phyloP scores from a whole-genome alignment of 768 basidiomycete genomes.

The Leucocoprinus leucothites region DNA sequence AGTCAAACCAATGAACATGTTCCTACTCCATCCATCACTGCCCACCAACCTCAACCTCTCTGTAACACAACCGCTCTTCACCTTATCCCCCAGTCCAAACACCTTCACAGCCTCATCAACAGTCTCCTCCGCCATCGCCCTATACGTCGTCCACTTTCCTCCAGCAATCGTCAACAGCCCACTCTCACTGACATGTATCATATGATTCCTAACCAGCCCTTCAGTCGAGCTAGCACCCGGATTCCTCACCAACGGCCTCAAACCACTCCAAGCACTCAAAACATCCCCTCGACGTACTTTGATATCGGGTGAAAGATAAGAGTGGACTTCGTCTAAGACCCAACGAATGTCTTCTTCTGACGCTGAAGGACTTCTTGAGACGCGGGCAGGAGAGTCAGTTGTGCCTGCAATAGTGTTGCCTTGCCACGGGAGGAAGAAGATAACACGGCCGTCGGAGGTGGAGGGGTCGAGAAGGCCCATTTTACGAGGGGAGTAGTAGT shows the following conservation, averaged over 20 bases:
- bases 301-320: conserved; percentile 90
- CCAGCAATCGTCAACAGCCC: conserved; percentile 94
- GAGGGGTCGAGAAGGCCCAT: conserved; percentile 96
- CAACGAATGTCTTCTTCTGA: conserved; percentile 94
- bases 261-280: conserved; percentile 90
- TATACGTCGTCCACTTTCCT: conserved; percentile 99
- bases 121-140: conserved; percentile 94
- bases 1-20: conserved; percentile 96
- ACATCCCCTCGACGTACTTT: conserved; percentile 94
- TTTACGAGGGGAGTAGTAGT: conserved; percentile 91
- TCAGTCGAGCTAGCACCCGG: conserved; percentile 69
- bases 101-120: conserved; percentile 83
- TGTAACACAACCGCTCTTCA: conserved; percentile 69
- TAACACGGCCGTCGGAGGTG: conserved; percentile 94
- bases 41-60: conserved; percentile 82
- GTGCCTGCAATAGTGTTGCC: conserved; percentile 97
- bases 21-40: conserved; percentile 90
- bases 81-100: conserved; percentile 60
- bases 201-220: conserved; percentile 88
- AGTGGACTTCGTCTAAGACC: conserved; percentile 90
- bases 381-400: conserved; percentile 79
- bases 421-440: conserved; percentile 99
- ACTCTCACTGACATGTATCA: conserved; percentile 78
- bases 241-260: conserved; percentile 87
- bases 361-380: conserved; percentile 74